Evolutionary conservation across 23 red algal genomes (phyloP), one percentile per base, ranked within the genome.

Genomic region (Cyanidioschyzon merolae): DNA sequence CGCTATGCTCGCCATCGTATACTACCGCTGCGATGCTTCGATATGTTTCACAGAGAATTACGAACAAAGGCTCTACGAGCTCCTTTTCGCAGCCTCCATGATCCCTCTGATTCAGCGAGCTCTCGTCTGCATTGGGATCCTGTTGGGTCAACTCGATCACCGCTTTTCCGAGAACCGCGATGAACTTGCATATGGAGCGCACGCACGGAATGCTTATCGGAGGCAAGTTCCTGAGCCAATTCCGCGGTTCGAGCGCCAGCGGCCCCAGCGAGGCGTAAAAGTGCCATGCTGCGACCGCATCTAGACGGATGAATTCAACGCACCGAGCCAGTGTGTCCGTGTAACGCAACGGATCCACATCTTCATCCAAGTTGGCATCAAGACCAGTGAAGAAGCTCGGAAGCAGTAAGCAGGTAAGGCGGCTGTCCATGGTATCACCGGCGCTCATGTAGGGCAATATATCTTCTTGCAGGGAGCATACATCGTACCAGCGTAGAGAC

Each of bases 341-440:
- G 7, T 25, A 35, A 7, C 63, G n/a, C 63, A 12, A 12, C 12
- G 21, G n/a, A 35, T 71, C 63, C 63, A 35, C 12, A 27, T 71
- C 63, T 25, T 32, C 63, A 71, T 71, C 32, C 63, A 35, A 25
- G n/a, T 35, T 27, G 12, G 32, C n/a, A 25, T 25, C 21, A 7
- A 25, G 30, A 7, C 32, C 63, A 7, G 32, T 7, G 32, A 71
- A 71, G 63, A 32, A 71, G 32, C 63, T 71, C 29, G 63, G 63
- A 12, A 35, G n/a, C 16, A 71, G 32, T 35, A 71, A 27, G 21
- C n/a, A 25, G 2, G 32, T 35, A 7, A 71, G 63, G 7, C 63
- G 63, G 12, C 63, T 27, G 12, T 71, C n/a, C 63, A 71, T 71
- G 2, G 63, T 71, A 71, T 71, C 63, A 35, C 32, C 63, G 12